Base-by-base conservation (phyloP, 768 basidiomycete species). In the Cyclocybe cylindracea region DNA sequence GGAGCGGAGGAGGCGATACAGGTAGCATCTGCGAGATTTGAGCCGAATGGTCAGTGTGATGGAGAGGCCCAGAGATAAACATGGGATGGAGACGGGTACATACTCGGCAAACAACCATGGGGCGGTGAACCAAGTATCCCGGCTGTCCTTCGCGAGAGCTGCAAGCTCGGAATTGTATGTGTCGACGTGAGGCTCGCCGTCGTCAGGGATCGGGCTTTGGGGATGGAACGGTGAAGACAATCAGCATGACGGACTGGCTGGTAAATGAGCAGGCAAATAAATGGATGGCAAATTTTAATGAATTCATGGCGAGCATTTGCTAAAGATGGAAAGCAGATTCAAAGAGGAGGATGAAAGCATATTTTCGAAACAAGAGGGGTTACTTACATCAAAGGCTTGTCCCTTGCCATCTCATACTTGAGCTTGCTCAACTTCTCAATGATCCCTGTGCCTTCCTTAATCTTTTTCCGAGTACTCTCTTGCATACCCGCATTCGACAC, bases 101-200 rank as follows among this genome's bases (percentile, higher is more conserved):
- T 73, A 97, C 87, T 98, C 96, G 50, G 94, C 93, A 66, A 79
- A 98, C n/a, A 99, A 78, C 96, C 96, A 99, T 1, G 94, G 92
- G 5, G 91, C 84, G 7, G 83, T 89, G 64, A 92, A 94, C 96
- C 96, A 99, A 0, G 87, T 89, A 53, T 85, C 78, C 60, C 77
- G 74, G 3, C 68, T 66, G 1, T 74, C 65, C 24, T 72, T 66
- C 0, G 71, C 70, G 1, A 90, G 76, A 0, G 68, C 66, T 5
- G 66, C 66, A 10, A 99, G 74, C 55, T 93, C 87, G 0, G 70
- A 60, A 58, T 99, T 98, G 72, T 94, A 98, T n/a, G 77, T 69
- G 0, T 82, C 76, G 4, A 83, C 72, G 46, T 83, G 77, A n/a
- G 82, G 64, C 42, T 87, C 91, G 1, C 88, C 88, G 59, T 97